A percentile compares a stretch with the other conserved stretches of the same genome.
Evolutionary conservation across 2,329 filamentous ascomycete species (phyloP).

Genomic region (Colletotrichum acutatum): DNA sequence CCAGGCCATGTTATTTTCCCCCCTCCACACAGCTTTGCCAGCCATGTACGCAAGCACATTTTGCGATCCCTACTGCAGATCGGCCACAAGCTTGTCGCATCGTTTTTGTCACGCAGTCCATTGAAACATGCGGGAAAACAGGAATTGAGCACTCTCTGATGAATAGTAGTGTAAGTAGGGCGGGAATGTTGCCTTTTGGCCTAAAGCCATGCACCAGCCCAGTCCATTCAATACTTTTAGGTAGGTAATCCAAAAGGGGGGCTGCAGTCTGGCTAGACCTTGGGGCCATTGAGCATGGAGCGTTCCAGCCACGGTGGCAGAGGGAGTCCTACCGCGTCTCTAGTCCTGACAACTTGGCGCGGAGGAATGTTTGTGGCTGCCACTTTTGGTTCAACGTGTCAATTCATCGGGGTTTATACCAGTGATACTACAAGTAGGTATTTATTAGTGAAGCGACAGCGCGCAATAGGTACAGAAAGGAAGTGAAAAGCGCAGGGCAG

Average conservation of each 20-base stretch:
- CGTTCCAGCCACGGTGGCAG: constrained; percentile 12
- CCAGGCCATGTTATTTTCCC: constrained; percentile 1
- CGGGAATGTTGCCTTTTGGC: constrained; percentile 10
- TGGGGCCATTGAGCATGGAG: neutral
- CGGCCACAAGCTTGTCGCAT: constrained; percentile 24
- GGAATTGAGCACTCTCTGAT: neutral
- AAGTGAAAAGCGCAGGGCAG: neutral
- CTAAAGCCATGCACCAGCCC: neutral
- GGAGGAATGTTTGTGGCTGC: neutral
- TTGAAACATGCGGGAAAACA: constrained; percentile 15
- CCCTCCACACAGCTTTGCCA: too few species aligned
- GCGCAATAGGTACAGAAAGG: neutral
- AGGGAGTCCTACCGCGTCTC: neutral
- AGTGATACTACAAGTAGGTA: too few species aligned
- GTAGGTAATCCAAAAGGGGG: neutral
- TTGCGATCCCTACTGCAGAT: constrained; percentile 31
- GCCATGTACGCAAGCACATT: constrained; percentile 32
- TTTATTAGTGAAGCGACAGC: too few species aligned
- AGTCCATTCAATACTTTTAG: neutral
- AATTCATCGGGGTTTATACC: neutral
- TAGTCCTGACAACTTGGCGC: neutral
- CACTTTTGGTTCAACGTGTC: neutral
- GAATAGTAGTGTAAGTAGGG: neutral
- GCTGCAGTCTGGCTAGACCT: neutral
- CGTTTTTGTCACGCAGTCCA: constrained; percentile 17